phyloP scores from a whole-genome alignment of 352 stramenopile genomes.

The Globisporangium splendens region DNA sequence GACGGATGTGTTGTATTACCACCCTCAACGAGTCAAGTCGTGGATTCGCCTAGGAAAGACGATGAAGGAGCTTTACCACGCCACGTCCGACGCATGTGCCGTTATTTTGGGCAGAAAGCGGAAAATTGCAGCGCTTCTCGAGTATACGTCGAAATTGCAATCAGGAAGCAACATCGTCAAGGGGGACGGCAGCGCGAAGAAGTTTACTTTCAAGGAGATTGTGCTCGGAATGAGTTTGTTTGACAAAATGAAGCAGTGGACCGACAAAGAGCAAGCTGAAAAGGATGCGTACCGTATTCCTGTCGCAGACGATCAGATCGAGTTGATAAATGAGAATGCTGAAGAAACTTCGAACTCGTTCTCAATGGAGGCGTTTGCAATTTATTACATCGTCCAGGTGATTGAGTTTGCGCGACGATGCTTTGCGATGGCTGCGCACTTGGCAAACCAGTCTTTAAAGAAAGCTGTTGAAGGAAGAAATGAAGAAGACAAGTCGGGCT shows the following conservation, averaged over 20 bases:
- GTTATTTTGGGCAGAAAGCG: constrained; percentile 43
- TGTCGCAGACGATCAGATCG: background rate
- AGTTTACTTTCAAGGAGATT: constrained; percentile 31
- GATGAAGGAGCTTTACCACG: constrained; percentile 70
- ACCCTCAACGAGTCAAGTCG: constrained; percentile 54
- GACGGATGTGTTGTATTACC: constrained; percentile 61
- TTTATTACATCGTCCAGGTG: constrained; percentile 43
- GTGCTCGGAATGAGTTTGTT: constrained; percentile 46
- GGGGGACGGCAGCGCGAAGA: background rate
- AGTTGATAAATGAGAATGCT: constrained; percentile 1
- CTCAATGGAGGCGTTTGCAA: constrained; percentile 43
- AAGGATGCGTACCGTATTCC: constrained; percentile 16
- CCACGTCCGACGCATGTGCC: constrained; percentile 54
- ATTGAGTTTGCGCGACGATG: constrained; percentile 65
- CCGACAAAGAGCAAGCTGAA: constrained; percentile 20
- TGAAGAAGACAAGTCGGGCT: too few species aligned
- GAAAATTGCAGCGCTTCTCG: constrained; percentile 31
- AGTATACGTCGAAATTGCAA: constrained; percentile 23
- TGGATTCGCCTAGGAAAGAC: constrained; percentile 65
- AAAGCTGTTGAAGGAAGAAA: constrained; percentile 1
- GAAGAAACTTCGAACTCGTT: constrained; percentile 4
- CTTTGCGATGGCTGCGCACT: constrained; percentile 55
- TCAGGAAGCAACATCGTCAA: background rate
- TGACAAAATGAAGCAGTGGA: constrained; percentile 52
- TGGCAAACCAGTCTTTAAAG: constrained; percentile 22